Evolutionary conservation across 1,284 basidiomycete genomes (phyloP).

Genomic region (Tylopilus orsonianus): DNA sequence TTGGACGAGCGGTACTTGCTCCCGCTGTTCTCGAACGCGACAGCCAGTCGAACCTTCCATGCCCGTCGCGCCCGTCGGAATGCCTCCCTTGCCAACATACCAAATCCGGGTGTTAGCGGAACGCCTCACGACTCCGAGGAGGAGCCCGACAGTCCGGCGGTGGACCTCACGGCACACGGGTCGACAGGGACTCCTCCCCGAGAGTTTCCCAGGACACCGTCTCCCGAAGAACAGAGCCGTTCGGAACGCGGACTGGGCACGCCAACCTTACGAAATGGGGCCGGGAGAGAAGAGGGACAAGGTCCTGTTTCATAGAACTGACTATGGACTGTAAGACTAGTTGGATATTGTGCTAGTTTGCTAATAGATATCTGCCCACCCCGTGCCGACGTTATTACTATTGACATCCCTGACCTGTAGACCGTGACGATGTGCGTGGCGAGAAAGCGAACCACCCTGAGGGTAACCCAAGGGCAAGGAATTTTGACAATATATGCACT

Average conservation of each 20-base stretch:
- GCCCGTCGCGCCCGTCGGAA: constrained; percentile 67
- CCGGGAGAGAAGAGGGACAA: constrained; percentile 35
- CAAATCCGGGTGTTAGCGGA: constrained; percentile 34
- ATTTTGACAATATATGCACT: not conserved
- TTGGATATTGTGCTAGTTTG: not conserved
- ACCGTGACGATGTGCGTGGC: not conserved
- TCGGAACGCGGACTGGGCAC: constrained; percentile 57
- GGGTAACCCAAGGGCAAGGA: not conserved
- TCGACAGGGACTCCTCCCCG: constrained; percentile 7
- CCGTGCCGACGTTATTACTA: not conserved
- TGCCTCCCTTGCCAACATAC: constrained; percentile 32
- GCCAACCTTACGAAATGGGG: constrained; percentile 47
- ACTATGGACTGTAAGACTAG: not conserved
- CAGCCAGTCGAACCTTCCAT: constrained; percentile 85
- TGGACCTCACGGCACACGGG: constrained; percentile 37
- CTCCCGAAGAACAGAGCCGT: constrained; percentile 49
- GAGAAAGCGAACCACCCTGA: not conserved
- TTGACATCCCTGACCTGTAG: too few relatives aligned
- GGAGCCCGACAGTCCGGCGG: constrained; percentile 45
- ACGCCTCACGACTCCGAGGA: constrained; percentile 59
- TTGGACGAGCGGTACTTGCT: constrained; percentile 94
- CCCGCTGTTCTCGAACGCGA: constrained; percentile 93
- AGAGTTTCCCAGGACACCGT: constrained; percentile 34
- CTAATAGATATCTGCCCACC: constrained; percentile 3
- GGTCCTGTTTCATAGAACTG: constrained; percentile 1